phyloP scores from a whole-genome alignment of 169 alveolate genomes.

The Cyclospora cayetanensis region DNA sequence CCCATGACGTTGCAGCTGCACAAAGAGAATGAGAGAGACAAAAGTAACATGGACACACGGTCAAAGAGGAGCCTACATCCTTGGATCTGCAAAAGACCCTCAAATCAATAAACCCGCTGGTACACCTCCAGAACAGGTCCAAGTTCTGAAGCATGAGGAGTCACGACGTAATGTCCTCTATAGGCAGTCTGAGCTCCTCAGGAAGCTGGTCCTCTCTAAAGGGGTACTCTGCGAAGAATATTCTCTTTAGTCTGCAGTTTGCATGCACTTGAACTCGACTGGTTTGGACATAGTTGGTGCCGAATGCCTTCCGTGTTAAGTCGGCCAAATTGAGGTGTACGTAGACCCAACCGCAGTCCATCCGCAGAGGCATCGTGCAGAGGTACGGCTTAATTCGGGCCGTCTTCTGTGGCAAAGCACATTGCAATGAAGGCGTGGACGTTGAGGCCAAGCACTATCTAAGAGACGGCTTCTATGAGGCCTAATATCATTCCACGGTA shows the following conservation, averaged over 20 bases:
- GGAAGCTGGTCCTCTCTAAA: constrained; percentile 84
- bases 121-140: too few species aligned
- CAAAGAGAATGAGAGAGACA: too few species aligned
- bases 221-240: constrained; percentile 94
- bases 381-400: constrained; percentile 95
- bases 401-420: constrained; percentile 73
- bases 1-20: too few species aligned
- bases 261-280: constrained; percentile 93
- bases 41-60: too few species aligned
- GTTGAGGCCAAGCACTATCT: background rate
- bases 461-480: background rate
- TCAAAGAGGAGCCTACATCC: too few species aligned
- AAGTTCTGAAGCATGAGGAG: too few species aligned
- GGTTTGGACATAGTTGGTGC: constrained; percentile 96
- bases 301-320: constrained; percentile 97
- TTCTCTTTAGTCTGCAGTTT: constrained; percentile 94
- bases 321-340: constrained; percentile 95
- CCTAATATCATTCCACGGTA: background rate
- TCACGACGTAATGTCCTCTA: constrained; percentile 19
- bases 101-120: too few species aligned
- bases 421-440: background rate
- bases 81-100: too few species aligned
- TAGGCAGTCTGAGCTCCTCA: constrained; percentile 84
- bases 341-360: constrained; percentile 97
- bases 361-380: constrained; percentile 97